Base-by-base conservation (phyloP, 164 flowering plant species). In the Annona squamosa region DNA sequence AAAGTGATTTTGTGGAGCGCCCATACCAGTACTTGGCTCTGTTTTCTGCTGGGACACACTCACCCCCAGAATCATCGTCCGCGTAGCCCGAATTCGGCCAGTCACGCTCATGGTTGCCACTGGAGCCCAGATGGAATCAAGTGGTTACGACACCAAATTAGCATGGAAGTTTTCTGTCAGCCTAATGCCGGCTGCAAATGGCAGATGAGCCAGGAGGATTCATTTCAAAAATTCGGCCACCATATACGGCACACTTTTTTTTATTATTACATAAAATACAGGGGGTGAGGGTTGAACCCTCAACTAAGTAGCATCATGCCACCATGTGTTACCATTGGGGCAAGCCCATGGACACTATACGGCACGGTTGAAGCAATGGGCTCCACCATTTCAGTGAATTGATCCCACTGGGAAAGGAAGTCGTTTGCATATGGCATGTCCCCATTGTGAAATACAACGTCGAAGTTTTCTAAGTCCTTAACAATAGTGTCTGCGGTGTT, bases 71-170 rank as follows among this genome's bases (percentile, higher is more conserved):
- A 81, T 90, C 97, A 2, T 3, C 13, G 3, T 43, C 69, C 48
- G 79, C 80, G 72, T 90, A 92, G 78, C 98, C 97, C 13, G 97
- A 59, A 4, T 79, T 80, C 17, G 97, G 97, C 96, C 92, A 90
- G 75, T 92, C 98, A 6, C 94, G 89, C 77, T 90, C 98, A 78
- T 91, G 96, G 73, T 91, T 94, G 19, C 98, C 98, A 75, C 98
- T 90, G 85, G 76, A 84, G 69, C 75, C 37, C 37, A 26, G 64
- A 19, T 41, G 57, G 7, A 71, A 65, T 41, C 4, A 68, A 68
- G 26, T 16, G 17, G 70, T 68, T 46, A n/a, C 44, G 46, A 42
- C 0, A 43, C 43, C 43, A 16, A 26, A 44, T 4, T 66, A n/a
- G 3, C 12, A 18, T 5, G 16, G 18, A 4, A 42, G 5, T 41